Evolutionary conservation across 495 filamentous ascomycete species (phyloP).

Genomic region (Hypoxylon perforatum): DNA sequence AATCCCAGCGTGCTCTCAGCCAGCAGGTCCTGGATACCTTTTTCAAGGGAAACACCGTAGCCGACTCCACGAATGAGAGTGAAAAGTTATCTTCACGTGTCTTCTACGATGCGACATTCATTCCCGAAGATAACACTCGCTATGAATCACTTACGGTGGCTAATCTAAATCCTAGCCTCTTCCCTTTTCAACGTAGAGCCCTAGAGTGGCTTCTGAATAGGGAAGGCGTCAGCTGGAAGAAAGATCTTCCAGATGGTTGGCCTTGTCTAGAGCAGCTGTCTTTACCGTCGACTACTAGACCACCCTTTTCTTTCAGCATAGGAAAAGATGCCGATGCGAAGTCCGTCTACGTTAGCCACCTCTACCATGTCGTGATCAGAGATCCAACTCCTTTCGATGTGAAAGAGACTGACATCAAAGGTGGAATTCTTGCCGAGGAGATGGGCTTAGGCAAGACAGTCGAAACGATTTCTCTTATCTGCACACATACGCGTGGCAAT

Average conservation of each 20-base stretch:
- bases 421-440: constrained; percentile 87
- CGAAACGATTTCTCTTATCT: constrained; percentile 83
- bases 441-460: constrained; percentile 98
- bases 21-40: constrained; percentile 39
- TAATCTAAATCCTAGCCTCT: constrained; percentile 48
- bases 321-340: constrained; percentile 48
- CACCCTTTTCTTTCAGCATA: constrained; percentile 40
- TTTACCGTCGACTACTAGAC: constrained; percentile 9
- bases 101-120: constrained; percentile 58
- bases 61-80: constrained; percentile 1
- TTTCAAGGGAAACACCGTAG: constrained; percentile 17
- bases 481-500: constrained; percentile 62
- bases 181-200: constrained; percentile 58
- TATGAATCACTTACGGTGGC: constrained; percentile 40
- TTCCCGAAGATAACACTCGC: constrained; percentile 45
- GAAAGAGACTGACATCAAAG: constrained; percentile 59
- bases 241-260: constrained; percentile 6
- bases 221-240: constrained; percentile 54
- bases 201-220: constrained; percentile 59
- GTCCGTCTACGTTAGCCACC: constrained; percentile 62
- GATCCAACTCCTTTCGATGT: constrained; percentile 61
- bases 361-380: constrained; percentile 70
- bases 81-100: constrained; percentile 52
- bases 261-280: constrained; percentile 34
- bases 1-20: constrained; percentile 31